Percentiles rank a stretch among this genome's conserved stretches.
Evolutionary conservation across 2,329 filamentous ascomycete genomes (phyloP).

Genomic region (Phialemoniopsis sp.): DNA sequence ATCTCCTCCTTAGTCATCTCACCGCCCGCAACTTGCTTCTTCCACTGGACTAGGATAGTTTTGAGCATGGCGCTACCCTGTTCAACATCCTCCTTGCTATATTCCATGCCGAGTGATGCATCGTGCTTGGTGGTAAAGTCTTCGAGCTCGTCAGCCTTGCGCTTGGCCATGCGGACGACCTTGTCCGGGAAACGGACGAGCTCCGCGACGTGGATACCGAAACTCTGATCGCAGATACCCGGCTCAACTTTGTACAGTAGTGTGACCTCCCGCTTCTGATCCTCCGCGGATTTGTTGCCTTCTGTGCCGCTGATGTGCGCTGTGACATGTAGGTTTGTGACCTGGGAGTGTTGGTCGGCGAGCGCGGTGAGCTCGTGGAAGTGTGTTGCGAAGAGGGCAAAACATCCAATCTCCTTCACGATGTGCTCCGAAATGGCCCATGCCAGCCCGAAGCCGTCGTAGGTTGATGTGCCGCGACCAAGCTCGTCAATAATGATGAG

Average conservation of each 20-base stretch:
- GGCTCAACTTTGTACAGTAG: constrained; percentile 95
- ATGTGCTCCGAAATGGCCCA: constrained; percentile 99
- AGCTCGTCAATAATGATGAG: constrained; percentile 98
- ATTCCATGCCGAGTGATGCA: constrained; percentile 44
- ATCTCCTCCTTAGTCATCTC: constrained; percentile 70
- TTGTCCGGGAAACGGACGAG: constrained; percentile 94
- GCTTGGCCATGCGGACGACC: constrained; percentile 98
- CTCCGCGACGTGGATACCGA: constrained; percentile 97
- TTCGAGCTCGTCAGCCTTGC: constrained; percentile 96
- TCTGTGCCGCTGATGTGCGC: constrained; percentile 71
- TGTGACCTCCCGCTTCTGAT: constrained; percentile 77
- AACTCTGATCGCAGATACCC: constrained; percentile 94
- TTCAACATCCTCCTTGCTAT: constrained; percentile 82
- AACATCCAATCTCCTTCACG: constrained; percentile 89
- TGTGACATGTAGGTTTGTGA: constrained; percentile 91
- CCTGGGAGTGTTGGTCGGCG: constrained; percentile 79
- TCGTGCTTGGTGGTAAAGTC: constrained; percentile 85
- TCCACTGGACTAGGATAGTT: constrained; percentile 79
- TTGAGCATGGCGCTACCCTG: constrained; percentile 84
- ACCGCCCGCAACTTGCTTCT: constrained; percentile 60
- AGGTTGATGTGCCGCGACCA: constrained; percentile 93
- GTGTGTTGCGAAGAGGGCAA: constrained; percentile 93
- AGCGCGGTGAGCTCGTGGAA: constrained; percentile 97
- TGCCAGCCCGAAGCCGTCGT: constrained; percentile 96
- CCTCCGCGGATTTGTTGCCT: constrained; percentile 11